A percentile compares a stretch with the other conserved stretches of the same genome.
Evolutionary conservation across 345 rosid species (phyloP).

Genomic region (Passiflora organensis): DNA sequence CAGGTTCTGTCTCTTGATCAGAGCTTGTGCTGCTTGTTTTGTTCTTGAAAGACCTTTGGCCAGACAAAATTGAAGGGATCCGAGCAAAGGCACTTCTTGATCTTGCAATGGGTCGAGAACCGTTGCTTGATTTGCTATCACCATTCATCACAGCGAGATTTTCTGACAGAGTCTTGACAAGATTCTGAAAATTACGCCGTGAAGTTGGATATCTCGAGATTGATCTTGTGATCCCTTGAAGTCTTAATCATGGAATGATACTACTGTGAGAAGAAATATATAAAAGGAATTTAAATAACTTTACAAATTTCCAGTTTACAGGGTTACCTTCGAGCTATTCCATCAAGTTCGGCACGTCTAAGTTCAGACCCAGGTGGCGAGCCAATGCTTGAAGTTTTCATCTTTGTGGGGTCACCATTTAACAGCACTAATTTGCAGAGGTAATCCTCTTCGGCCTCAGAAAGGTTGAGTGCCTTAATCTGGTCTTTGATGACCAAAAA

Average conservation of each 20-base stretch:
- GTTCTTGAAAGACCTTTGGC: constrained; percentile 54
- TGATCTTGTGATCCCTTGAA: constrained; percentile 77
- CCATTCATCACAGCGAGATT: constrained; percentile 51
- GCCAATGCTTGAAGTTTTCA: constrained; percentile 43
- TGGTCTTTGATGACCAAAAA: constrained; percentile 84
- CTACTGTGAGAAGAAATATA: not conserved
- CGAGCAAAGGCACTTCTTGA: constrained; percentile 53
- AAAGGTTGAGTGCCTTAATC: constrained; percentile 65
- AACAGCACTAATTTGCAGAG: constrained; percentile 65
- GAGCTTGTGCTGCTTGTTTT: constrained; percentile 45
- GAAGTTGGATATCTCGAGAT: constrained; percentile 81
- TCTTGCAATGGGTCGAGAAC: constrained; percentile 32
- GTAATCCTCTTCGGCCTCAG: constrained; percentile 69
- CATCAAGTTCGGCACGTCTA: constrained; percentile 79
- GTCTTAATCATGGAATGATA: constrained; percentile 24
- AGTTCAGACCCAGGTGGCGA: constrained; percentile 64
- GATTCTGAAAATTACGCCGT: constrained; percentile 51
- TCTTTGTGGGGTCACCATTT: constrained; percentile 52
- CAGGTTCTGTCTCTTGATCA: constrained; percentile 41
- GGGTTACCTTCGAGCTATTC: constrained; percentile 81
- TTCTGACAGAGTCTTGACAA: constrained; percentile 50
- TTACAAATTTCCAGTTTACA: not conserved
- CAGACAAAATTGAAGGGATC: constrained; percentile 29
- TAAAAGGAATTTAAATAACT: too few relatives aligned
- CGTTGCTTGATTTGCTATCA: constrained; percentile 19